These are phyloP conservation scores for Cladophialophora exuberans DNA, from an alignment of 2,329 filamentous ascomycete genomes.

Conservation along the genomic window DNA sequence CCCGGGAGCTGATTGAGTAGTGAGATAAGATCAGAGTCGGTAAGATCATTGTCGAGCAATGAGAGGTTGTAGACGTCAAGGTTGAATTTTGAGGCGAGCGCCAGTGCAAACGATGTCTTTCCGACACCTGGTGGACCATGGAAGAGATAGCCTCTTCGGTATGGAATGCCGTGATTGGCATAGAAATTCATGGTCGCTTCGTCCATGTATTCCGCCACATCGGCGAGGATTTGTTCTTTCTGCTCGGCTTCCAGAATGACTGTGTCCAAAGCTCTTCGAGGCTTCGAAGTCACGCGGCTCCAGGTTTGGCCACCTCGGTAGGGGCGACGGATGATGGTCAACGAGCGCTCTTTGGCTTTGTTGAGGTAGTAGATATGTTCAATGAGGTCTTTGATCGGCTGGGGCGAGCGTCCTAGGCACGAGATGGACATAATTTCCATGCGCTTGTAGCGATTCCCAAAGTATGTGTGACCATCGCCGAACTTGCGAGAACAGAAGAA, in stretches of 20 bases:
- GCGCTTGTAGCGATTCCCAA: constrained; percentile 30
- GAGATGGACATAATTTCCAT: constrained; percentile 29
- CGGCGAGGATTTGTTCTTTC: constrained; percentile 28
- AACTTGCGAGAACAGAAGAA: constrained; percentile 27
- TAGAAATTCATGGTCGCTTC: constrained; percentile 35
- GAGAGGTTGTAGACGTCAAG: constrained; percentile 69
- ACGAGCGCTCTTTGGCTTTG: constrained; percentile 32
- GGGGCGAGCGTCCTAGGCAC: constrained; percentile 30
- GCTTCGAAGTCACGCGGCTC: constrained; percentile 32
- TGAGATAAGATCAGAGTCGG: constrained; percentile 63
- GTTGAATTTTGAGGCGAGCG: constrained; percentile 67
- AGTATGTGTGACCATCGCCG: constrained; percentile 32
- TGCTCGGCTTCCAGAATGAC: constrained; percentile 31
- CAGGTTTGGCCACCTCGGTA: constrained; percentile 31
- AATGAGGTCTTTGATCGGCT: constrained; percentile 31
- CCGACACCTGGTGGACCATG: constrained; percentile 76
- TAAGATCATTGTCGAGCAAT: constrained; percentile 63
- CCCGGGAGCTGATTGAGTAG: constrained; percentile 66
- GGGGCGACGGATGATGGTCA: constrained; percentile 32
- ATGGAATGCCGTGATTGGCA: constrained; percentile 62
- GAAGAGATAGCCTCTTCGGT: constrained; percentile 77
- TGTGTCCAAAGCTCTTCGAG: constrained; percentile 30
- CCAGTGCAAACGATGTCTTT: constrained; percentile 71
- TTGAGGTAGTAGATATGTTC: constrained; percentile 31
- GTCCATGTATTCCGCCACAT: constrained; percentile 33